These are phyloP conservation scores for Hymenoscyphus albidus DNA, from an alignment of 2,329 filamentous ascomycete species.

Conservation along the genomic window DNA sequence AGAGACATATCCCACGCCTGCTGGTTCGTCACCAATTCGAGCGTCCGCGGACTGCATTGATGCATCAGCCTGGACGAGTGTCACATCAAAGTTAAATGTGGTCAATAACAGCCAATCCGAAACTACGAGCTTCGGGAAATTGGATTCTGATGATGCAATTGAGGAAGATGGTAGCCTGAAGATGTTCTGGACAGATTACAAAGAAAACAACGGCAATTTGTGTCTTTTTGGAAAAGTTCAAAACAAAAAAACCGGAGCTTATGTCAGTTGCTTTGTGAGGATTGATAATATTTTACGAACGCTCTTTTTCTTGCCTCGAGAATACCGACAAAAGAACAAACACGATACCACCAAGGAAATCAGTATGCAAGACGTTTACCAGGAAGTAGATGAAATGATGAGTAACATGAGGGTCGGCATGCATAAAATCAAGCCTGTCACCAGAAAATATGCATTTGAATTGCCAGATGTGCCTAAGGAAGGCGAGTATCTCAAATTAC, in stretches of 20 bases:
- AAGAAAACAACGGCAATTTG: slow-evolving; percentile 83
- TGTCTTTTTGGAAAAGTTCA: slow-evolving; percentile 96
- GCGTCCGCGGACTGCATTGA: slow-evolving; percentile 61
- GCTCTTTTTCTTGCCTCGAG: slow-evolving; percentile 85
- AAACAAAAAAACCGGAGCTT: slow-evolving; percentile 74
- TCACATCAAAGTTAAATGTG: slow-evolving; percentile 83
- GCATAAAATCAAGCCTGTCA: slow-evolving; percentile 90
- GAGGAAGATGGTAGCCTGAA: slow-evolving; percentile 87
- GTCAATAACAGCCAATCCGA: slow-evolving; percentile 71
- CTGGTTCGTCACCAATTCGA: slow-evolving; percentile 71
- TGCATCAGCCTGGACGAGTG: slow-evolving; percentile 80
- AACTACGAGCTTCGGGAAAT: slow-evolving; percentile 67
- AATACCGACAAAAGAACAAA: slow-evolving; percentile 58
- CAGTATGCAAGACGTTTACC: slow-evolving; percentile 83
- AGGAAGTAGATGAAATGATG: slow-evolving; percentile 87
- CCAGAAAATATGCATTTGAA: slow-evolving; percentile 94
- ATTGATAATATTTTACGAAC: slow-evolving; percentile 92
- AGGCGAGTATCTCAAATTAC: slow-evolving; percentile 86
- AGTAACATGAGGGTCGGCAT: slow-evolving; percentile 77
- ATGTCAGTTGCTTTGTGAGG: slow-evolving; percentile 92
- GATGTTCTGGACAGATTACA: slow-evolving; percentile 98
- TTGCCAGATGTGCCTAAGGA: slow-evolving; percentile 82
- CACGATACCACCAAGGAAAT: slow-evolving; percentile 72
- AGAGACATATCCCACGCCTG: slow-evolving; percentile 64
- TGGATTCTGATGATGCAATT: slow-evolving; percentile 79